phyloP scores from a whole-genome alignment of 202 grass and related monocot species.

The Cymbopogon flexuosus region DNA sequence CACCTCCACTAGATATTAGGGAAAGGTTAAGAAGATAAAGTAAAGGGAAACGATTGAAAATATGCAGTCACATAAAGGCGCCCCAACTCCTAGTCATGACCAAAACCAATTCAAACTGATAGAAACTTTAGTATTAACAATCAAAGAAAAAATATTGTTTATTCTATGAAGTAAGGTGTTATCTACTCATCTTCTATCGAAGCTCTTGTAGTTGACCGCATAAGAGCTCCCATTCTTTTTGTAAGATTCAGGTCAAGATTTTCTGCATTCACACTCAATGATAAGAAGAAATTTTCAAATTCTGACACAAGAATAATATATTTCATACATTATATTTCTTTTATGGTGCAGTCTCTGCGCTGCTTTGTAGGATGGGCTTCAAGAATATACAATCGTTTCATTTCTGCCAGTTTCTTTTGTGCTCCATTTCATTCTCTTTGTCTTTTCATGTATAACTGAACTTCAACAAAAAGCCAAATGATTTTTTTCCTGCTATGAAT shows the following conservation, averaged over 20 bases:
- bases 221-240: neutral
- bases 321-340: neutral
- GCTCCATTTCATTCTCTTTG: neutral
- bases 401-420: neutral
- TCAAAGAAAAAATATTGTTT: neutral
- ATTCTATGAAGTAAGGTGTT: too few relatives aligned
- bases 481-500: neutral
- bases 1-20: constrained; percentile 25
- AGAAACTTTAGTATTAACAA: neutral
- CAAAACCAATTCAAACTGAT: neutral
- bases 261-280: neutral
- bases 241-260: neutral
- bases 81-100: neutral
- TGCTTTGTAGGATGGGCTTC: neutral
- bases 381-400: neutral
- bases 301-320: neutral
- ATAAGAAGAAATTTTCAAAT: neutral
- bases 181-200: neutral
- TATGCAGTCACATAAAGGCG: too few relatives aligned
- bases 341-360: neutral
- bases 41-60: neutral
- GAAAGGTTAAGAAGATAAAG: neutral
- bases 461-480: neutral
- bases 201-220: neutral
- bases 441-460: neutral